A percentile compares a stretch with the other conserved stretches of the same genome.
Conservation (phyloP, 2,329 filamentous ascomycete species). For the Periconia digitata region DNA sequence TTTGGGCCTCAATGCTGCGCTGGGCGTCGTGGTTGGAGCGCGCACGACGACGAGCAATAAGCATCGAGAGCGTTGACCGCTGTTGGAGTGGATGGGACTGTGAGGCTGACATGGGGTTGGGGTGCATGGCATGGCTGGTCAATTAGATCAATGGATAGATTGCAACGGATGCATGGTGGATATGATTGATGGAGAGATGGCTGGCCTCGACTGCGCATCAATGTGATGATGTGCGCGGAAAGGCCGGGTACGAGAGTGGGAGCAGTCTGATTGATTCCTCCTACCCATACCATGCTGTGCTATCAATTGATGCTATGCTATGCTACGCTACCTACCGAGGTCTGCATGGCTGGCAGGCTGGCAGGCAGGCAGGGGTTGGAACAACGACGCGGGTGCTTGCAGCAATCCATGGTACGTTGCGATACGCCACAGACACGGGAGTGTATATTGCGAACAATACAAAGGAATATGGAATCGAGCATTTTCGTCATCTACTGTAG, state of each 20-base stretch:
- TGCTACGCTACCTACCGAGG: too few relatives aligned
- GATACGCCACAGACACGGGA: constrained; percentile 18
- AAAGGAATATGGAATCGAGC: background rate
- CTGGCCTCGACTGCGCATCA: too few relatives aligned
- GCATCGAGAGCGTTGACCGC: background rate
- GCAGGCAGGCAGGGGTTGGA: background rate
- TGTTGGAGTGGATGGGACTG: constrained; percentile 3
- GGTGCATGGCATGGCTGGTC: background rate
- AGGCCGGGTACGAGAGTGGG: too few relatives aligned
- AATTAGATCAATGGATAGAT: constrained; percentile 8
- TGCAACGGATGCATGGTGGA: too few relatives aligned
- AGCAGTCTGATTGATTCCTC: too few relatives aligned
- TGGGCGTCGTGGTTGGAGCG: constrained; percentile 16
- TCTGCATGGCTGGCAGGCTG: too few relatives aligned
- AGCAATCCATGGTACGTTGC: constrained; percentile 5
- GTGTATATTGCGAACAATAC: background rate
- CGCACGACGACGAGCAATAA: background rate
- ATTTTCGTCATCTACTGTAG: constrained; percentile 11
- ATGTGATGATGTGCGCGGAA: too few relatives aligned
- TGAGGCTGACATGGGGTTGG: constrained; percentile 15
- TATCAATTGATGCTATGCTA: too few relatives aligned
- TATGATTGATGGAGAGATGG: constrained; percentile 13
- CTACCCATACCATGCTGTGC: too few relatives aligned
- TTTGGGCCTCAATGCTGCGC: constrained; percentile 17
- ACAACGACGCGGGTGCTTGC: constrained; percentile 20